phyloP scores from a whole-genome alignment of 495 filamentous ascomycete species.

The Rhypophila decipiens region DNA sequence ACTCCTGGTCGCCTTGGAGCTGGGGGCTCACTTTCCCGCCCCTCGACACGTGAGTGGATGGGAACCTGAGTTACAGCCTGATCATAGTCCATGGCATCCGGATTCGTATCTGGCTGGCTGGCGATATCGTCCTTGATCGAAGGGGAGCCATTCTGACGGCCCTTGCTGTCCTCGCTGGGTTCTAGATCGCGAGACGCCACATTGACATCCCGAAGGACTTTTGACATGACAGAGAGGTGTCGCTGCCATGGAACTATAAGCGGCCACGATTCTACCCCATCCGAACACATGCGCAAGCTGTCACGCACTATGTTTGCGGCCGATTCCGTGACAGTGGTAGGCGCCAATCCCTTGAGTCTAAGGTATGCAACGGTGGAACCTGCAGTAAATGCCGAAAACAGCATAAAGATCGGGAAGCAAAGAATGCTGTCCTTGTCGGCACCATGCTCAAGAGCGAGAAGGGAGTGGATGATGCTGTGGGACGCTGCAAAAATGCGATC shows the following conservation, averaged over 20 bases:
- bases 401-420: constrained; percentile 48
- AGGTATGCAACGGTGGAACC: constrained; percentile 46
- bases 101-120: constrained; percentile 37
- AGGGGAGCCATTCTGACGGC: constrained; percentile 18
- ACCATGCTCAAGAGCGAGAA: constrained; percentile 38
- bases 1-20: constrained; percentile 37
- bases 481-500: constrained; percentile 44
- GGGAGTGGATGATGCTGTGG: constrained; percentile 41
- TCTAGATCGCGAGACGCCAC: constrained; percentile 17
- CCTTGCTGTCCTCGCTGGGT: constrained; percentile 22
- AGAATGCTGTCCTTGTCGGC: constrained; percentile 42
- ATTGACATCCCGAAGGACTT: constrained; percentile 38
- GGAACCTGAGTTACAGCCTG: constrained; percentile 22
- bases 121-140: constrained; percentile 40
- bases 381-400: constrained; percentile 46
- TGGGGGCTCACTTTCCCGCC: constrained; percentile 39
- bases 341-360: constrained; percentile 41
- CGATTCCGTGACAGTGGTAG: constrained; percentile 38
- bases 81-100: constrained; percentile 43
- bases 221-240: constrained; percentile 44
- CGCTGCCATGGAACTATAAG: constrained; percentile 46
- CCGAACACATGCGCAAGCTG: constrained; percentile 41
- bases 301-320: constrained; percentile 41
- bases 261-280: constrained; percentile 42
- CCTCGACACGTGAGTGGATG: constrained; percentile 13